Conservation (phyloP, 805 yeast species). For the Candida oleophila region DNA sequence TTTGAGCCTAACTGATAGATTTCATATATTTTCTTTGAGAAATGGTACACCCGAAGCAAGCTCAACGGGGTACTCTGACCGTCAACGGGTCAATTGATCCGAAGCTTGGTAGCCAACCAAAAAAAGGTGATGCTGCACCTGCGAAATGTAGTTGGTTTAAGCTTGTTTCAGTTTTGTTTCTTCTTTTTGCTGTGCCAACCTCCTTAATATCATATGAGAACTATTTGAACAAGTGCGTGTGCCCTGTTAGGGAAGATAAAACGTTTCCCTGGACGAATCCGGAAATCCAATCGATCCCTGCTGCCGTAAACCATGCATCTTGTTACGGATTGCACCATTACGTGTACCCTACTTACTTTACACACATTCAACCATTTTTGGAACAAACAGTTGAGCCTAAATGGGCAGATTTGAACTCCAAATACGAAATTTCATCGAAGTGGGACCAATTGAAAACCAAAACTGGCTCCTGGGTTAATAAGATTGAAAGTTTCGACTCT, state of each 20-base stretch:
- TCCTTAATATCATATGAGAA: not conserved
- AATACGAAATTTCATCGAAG: not conserved
- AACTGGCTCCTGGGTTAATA: not conserved
- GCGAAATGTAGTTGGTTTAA: not conserved
- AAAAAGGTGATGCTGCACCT: not conserved
- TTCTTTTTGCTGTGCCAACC: not conserved
- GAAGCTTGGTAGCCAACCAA: too few relatives aligned
- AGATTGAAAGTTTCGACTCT: not conserved
- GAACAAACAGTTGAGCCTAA: not conserved
- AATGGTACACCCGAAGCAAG: too few relatives aligned
- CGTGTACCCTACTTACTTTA: not conserved
- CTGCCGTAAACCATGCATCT: not conserved
- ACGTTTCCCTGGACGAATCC: not conserved
- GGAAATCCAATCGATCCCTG: not conserved
- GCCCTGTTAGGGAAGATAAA: not conserved
- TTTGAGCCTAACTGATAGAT: too few relatives aligned
- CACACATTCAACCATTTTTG: not conserved
- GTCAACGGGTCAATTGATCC: too few relatives aligned
- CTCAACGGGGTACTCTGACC: too few relatives aligned
- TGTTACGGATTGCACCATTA: slow-evolving; percentile 4
- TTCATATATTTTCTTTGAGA: too few relatives aligned
- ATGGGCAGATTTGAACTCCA: not conserved
- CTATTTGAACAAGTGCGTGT: not conserved
- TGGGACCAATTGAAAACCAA: not conserved
- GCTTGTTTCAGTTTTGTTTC: not conserved